Conservation (phyloP, 1,139 yeast genomes). For the Hyphopichia fennica region DNA sequence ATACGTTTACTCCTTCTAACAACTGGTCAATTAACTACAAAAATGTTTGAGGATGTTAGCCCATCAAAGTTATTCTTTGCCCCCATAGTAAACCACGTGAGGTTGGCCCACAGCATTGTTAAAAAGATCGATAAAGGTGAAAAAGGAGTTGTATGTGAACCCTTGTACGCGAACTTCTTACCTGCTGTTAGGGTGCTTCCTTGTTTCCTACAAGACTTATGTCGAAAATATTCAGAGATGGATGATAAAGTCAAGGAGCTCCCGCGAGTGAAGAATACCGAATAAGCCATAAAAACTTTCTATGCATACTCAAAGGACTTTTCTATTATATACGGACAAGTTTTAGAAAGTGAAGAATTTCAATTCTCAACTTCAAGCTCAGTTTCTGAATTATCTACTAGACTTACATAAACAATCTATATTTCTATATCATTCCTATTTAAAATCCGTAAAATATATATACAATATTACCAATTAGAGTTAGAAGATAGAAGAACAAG, state of each 20-base stretch:
- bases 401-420: too few relatives aligned
- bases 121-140: constrained; percentile 44
- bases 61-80: constrained; percentile 65
- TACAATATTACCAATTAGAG: background rate
- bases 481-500: constrained; percentile 20
- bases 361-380: too few relatives aligned
- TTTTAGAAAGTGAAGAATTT: too few relatives aligned
- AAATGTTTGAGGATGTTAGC: constrained; percentile 60
- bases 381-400: too few relatives aligned
- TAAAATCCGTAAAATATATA: too few relatives aligned
- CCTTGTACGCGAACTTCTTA: constrained; percentile 61
- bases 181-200: constrained; percentile 59
- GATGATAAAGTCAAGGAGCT: constrained; percentile 36
- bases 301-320: background rate
- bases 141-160: constrained; percentile 54
- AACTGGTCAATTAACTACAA: constrained; percentile 68
- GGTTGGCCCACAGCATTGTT: constrained; percentile 46
- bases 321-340: too few relatives aligned
- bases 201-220: constrained; percentile 37
- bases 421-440: background rate
- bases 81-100: constrained; percentile 50
- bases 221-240: constrained; percentile 55
- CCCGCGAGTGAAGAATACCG: too few relatives aligned
- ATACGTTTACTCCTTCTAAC: constrained; percentile 51
- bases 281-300: background rate